A percentile compares a stretch with the other conserved stretches of the same genome.
These are phyloP conservation scores for Schizochytrium sp. DNA, from an alignment of 108 stramenopile genomes.

Conservation along the genomic window DNA sequence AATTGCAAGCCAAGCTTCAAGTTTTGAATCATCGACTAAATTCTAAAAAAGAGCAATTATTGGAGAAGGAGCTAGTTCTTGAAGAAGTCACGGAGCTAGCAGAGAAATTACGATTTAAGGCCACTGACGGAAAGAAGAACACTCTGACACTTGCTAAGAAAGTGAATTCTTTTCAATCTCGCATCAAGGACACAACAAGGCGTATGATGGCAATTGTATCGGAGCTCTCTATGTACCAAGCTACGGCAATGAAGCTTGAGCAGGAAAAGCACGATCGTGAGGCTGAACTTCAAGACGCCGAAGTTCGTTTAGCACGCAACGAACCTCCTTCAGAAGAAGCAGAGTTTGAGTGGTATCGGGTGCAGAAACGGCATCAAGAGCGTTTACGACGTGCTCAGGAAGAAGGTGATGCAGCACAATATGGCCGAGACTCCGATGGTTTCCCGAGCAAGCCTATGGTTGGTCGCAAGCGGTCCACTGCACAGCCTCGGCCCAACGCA, in stretches of 20 bases:
- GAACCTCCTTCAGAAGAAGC: conserved; percentile 77
- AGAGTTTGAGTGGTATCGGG: conserved; percentile 65
- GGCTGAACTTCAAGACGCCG: conserved; percentile 70
- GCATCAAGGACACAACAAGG: conserved; percentile 70
- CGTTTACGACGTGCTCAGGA: neutral
- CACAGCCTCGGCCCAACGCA: conserved; percentile 79
- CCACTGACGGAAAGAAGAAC: conserved; percentile 66
- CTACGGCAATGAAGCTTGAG: conserved; percentile 77
- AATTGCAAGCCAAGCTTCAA: conserved; percentile 72
- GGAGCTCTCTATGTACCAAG: conserved; percentile 82
- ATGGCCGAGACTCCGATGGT: neutral
- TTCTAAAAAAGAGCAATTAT: conserved; percentile 72
- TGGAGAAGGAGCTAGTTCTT: conserved; percentile 79
- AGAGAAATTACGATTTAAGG: conserved; percentile 70
- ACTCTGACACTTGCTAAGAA: conserved; percentile 67
- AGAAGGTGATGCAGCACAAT: neutral
- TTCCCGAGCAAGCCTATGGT: neutral
- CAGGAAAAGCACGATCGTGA: conserved; percentile 72
- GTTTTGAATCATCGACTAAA: conserved; percentile 74
- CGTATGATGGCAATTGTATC: conserved; percentile 78
- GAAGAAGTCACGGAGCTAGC: conserved; percentile 75
- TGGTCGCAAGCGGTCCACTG: conserved; percentile 70
- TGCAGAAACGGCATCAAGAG: conserved; percentile 55
- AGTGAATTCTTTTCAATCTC: conserved; percentile 73
- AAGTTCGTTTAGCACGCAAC: conserved; percentile 63